Evolutionary conservation across 106 monocot genomes (phyloP).

Genomic region (Amphibolis antarctica): DNA sequence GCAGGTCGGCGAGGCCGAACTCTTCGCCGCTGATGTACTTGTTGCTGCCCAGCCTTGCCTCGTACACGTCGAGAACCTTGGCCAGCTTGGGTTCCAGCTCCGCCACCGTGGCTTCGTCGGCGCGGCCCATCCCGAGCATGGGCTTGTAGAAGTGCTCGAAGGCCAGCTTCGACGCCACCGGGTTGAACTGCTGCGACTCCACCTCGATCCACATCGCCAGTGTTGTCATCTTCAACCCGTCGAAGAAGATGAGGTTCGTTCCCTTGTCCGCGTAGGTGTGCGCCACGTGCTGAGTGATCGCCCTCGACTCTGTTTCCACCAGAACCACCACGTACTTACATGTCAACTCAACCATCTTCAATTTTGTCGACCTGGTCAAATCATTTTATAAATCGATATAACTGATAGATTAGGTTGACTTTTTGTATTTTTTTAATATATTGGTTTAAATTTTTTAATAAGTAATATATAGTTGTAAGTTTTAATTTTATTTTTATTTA

Average conservation of each 20-base stretch:
- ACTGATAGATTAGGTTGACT: too few relatives aligned
- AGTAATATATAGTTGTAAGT: too few relatives aligned
- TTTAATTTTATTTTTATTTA: too few relatives aligned
- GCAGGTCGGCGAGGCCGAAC: conserved; percentile 47
- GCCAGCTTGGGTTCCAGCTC: conserved; percentile 21
- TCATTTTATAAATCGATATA: too few relatives aligned
- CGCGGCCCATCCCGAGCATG: conserved; percentile 6
- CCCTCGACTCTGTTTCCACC: conserved; percentile 6
- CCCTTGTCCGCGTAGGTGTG: conserved; percentile 8
- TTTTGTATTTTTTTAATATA: too few relatives aligned
- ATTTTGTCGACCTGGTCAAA: too few relatives aligned
- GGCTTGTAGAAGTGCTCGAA: conserved; percentile 29
- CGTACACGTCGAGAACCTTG: conserved; percentile 55
- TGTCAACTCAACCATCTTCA: too few relatives aligned
- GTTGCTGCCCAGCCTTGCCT: conserved; percentile 19
- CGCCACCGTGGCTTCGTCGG: conserved; percentile 18
- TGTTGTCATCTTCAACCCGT: conserved; percentile 10
- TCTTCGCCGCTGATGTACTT: conserved; percentile 39
- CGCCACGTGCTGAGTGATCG: conserved; percentile 16
- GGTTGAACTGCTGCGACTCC: conserved; percentile 43
- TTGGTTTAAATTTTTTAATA: too few relatives aligned
- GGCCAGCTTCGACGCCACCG: conserved; percentile 18
- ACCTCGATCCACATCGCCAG: conserved; percentile 43
- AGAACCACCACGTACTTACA: too few relatives aligned
- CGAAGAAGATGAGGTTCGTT: conserved; percentile 6